Conservation (phyloP, 305 asterid genomes). For the Fraxinus ornus region DNA sequence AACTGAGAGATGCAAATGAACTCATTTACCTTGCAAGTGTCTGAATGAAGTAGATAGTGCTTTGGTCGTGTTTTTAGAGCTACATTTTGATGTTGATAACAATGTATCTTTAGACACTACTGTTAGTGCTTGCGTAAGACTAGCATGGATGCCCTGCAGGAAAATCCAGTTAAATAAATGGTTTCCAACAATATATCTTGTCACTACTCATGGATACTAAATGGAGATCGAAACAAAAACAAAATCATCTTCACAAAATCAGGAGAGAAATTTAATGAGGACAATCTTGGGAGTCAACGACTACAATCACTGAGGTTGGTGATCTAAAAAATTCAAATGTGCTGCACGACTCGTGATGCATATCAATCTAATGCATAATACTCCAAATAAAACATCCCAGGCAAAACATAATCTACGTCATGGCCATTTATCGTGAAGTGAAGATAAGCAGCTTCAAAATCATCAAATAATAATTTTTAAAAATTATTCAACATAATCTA, state of each 20-base stretch:
- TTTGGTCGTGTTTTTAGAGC: constrained; percentile 37
- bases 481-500: background rate
- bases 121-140: constrained; percentile 43
- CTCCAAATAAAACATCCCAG: background rate
- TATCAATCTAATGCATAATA: background rate
- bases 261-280: background rate
- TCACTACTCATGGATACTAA: constrained; percentile 4
- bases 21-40: constrained; percentile 47
- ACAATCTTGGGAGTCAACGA: background rate
- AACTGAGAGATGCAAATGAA: constrained; percentile 6
- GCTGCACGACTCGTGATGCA: background rate
- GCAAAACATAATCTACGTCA: background rate
- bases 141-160: constrained; percentile 51
- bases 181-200: background rate
- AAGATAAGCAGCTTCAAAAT: background rate
- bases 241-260: background rate
- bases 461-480: background rate
- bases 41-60: constrained; percentile 37
- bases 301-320: background rate
- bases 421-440: background rate
- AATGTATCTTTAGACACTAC: constrained; percentile 36
- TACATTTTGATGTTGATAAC: constrained; percentile 41
- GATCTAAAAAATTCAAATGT: constrained; percentile 5
- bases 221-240: background rate
- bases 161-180: constrained; percentile 17